Base-by-base conservation (phyloP, 441 rosid genomes). In the Jatropha multifida region DNA sequence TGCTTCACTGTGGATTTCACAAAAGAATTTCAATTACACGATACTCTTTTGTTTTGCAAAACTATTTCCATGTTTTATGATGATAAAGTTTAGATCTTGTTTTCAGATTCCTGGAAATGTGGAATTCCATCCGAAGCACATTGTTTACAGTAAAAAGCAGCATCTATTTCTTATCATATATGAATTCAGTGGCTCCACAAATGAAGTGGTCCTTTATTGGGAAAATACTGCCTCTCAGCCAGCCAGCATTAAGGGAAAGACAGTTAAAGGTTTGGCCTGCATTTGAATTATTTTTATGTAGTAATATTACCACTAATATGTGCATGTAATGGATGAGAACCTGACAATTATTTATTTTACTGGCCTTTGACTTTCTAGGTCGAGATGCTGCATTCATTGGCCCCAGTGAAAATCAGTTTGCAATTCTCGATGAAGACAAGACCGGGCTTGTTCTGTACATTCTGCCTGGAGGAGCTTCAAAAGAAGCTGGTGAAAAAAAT, bases 361-460 rank as follows among this genome's bases (percentile, higher is more conserved):
- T 67, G 62, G 10, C 15, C 23, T 48, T 83, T 62, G 55, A 73
- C 38, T 61, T 71, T 73, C 82, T 81, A 96, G 99, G 99, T 77
- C 87, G 86, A 72, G 98, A 94, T 93, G 99, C 96, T 37, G 98
- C 98, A 74, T 92, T 96, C 75, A 86, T 93, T 62, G 97, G 98
- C 71, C 89, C 92, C 64, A 86, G 71, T 80, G 99, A 96, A 58
- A 87, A 89, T 81, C 98, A 96, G 54, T 94, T 93, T 88, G 98
- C 86, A 71, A 88, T 93, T 86, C 98, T 96, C 71, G 98, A 93
- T 73, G 93, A 92, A 75, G 98, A 96, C 84, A 96, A 85, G 88
- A 90, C 98, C 74, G 98, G 93, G 75, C 82, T 94, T 77, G 85
- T 89, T 65, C 78, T 96, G 76, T 96, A 89, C 76, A 77, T 90